A percentile compares a stretch with the other conserved stretches of the same genome.
phyloP scores from a whole-genome alignment of 75 land plant genomes.

The Pinus albicaulis region DNA sequence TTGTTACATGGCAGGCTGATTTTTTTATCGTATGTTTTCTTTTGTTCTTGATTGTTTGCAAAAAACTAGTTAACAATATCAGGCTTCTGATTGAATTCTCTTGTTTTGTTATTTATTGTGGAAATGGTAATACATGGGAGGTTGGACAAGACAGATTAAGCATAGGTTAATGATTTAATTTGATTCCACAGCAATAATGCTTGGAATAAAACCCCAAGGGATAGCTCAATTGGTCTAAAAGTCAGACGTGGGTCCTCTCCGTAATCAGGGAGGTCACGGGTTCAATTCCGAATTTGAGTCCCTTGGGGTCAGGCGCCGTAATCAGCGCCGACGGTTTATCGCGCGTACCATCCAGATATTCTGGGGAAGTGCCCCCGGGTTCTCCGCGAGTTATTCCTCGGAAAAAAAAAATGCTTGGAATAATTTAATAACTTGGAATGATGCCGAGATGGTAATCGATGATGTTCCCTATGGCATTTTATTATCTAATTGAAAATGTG shows the following conservation, averaged over 20 bases:
- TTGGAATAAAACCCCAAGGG: too few species aligned
- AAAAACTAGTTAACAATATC: not conserved
- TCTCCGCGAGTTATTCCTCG: too few species aligned
- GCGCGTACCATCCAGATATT: too few species aligned
- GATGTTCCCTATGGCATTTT: not conserved
- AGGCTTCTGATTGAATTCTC: not conserved
- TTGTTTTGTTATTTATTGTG: not conserved
- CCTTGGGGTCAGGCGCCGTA: too few species aligned
- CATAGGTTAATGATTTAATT: conserved; percentile 1
- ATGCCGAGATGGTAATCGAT: not conserved
- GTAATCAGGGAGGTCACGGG: too few species aligned
- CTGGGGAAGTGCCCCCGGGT: too few species aligned
- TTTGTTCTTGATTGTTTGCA: not conserved
- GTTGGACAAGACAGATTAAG: not conserved
- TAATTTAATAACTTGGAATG: conserved; percentile 2
- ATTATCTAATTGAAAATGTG: not conserved
- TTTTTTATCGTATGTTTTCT: not conserved
- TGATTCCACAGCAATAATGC: not conserved
- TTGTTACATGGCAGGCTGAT: not conserved
- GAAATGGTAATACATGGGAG: not conserved
- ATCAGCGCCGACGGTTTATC: too few species aligned
- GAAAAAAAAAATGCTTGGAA: not conserved
- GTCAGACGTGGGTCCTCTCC: too few species aligned
- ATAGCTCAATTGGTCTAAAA: too few species aligned
- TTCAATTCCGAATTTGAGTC: too few species aligned